Base-by-base conservation (phyloP, 208 protist species). In the Herpetomonas tarakana region DNA sequence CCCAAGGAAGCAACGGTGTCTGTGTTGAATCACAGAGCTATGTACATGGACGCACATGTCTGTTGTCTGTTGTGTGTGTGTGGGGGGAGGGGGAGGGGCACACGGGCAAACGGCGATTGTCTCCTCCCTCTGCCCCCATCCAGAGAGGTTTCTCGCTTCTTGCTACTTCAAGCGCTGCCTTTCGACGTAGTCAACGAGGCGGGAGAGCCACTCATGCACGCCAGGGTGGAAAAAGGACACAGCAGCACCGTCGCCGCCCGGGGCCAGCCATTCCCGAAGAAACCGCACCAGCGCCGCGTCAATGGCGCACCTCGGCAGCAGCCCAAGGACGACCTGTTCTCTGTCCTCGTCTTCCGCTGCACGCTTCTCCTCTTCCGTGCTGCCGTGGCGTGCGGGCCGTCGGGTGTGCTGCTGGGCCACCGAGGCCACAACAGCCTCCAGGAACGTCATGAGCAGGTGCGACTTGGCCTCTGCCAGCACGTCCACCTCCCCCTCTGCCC, bases 201-300 rank as follows among this genome's bases (percentile, higher is more conserved):
- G 76, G 7, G 61, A 27, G 77, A 91, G 86, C 87, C 87, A 93
- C 54, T 83, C 83, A 56, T 93, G 76, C 51, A 93, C 24, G 3
- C 78, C 81, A 31, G 81, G 71, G 35, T 85, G 62, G 65, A 80
- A 79, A 65, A 83, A 83, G 55, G 60, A 30, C 39, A 69, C 11
- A 2, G 68, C 0, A 19, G 25, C 44, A 21, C n/a, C 39, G 39
- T 29, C 12, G 28, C 14, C 28, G 38, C 25, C 45, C 21, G 26
- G 31, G 0, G 61, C 27, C 16, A 80, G 62, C 81, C 80, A 80
- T 0, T 81, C 69, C 52, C 52, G 52, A 11, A 93, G 56, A 51
- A 91, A 93, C 1, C 58, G 30, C 18, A 91, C 59, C 16, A 93
- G 58, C 22, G 64, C 71, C 19, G 25, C 41, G 9, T 81, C 67